Percentiles rank a stretch among this genome's conserved stretches.
Conservation (phyloP, 768 basidiomycete genomes). For the Mycena amicta region DNA sequence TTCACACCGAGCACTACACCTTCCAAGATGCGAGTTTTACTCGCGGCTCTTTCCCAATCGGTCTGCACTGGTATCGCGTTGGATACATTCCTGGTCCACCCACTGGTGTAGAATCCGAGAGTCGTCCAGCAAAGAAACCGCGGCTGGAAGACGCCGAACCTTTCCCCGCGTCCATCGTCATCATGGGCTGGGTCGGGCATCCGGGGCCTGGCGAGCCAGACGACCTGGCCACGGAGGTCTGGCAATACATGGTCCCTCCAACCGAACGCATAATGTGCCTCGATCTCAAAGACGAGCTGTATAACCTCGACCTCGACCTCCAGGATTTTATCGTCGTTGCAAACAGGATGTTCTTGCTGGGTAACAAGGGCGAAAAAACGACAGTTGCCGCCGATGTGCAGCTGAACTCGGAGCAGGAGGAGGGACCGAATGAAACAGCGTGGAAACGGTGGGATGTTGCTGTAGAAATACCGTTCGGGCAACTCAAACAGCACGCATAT, state of each 20-base stretch:
- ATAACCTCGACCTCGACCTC: constrained; percentile 25
- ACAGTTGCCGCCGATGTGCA: constrained; percentile 20
- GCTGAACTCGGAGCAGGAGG: not conserved
- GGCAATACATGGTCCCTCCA: constrained; percentile 26
- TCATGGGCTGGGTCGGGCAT: constrained; percentile 26
- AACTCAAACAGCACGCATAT: not conserved
- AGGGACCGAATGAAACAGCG: not conserved
- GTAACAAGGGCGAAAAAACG: constrained; percentile 13
- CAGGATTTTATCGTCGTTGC: constrained; percentile 22
- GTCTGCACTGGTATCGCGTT: constrained; percentile 25
- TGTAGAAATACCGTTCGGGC: constrained; percentile 1
- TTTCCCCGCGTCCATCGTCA: constrained; percentile 17
- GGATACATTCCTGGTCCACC: not conserved
- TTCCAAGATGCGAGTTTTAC: constrained; percentile 21
- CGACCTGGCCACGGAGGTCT: constrained; percentile 24
- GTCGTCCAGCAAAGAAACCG: not conserved
- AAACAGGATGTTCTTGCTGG: constrained; percentile 24
- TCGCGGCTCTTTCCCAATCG: constrained; percentile 23
- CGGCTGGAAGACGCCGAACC: not conserved
- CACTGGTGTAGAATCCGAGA: not conserved
- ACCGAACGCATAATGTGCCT: constrained; percentile 26
- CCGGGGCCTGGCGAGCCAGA: not conserved
- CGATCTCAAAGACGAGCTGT: constrained; percentile 21
- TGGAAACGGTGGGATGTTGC: constrained; percentile 5
- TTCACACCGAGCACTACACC: constrained; percentile 24